Evolutionary conservation across 2,329 filamentous ascomycete species (phyloP), one percentile per base, ranked within the genome.

Genomic region (Huntiella abstrusa): DNA sequence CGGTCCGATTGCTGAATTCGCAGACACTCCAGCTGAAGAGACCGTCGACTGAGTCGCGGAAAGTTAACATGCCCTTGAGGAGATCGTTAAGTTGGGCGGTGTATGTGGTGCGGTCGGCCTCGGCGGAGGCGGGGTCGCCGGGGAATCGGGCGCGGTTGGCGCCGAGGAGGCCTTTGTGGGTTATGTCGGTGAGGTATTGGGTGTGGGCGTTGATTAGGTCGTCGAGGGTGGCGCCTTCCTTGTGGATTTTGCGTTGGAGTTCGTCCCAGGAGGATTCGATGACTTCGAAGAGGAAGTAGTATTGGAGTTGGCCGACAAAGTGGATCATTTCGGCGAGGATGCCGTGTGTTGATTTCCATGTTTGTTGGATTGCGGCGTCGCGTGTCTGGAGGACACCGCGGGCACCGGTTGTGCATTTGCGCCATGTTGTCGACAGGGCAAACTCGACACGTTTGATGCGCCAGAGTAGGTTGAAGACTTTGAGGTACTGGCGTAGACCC

Each of bases 391-490:
- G 72, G 1, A 96, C 86, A n/a, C 88, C 86, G 50, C 91, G 75
- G 3, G 87, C 77, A 39, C 91, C 91, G 0, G 91, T 98, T 77
- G 95, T 96, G 62, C 83, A 93, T 53, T 87, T 82, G 48, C 91
- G 78, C 87, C 91, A 98, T 36, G 85, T 91, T 10, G 82, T 85
- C 4, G 81, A 75, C 1, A 98, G 73, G 0, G 84, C 87, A 57
- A 96, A 98, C 57, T 98, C 91, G 44, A 98, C 91, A 22, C 91
- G 80, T 64, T 98, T 98, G 57, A 98, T 85, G 52, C 91, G 80
- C 88, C 91, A 98, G 3, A 98, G 71, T 58, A 98, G 95, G 62
- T 98, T 98, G 72, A 98, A 98, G 7, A 98, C 85, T 59, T 96
- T 96, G 55, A 98, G 78, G 59, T 98, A 98, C 59, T 98, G 88